Evolutionary conservation across 495 filamentous ascomycete species (phyloP), one percentile per base, ranked within the genome.

Genomic region (Tuber borchii): DNA sequence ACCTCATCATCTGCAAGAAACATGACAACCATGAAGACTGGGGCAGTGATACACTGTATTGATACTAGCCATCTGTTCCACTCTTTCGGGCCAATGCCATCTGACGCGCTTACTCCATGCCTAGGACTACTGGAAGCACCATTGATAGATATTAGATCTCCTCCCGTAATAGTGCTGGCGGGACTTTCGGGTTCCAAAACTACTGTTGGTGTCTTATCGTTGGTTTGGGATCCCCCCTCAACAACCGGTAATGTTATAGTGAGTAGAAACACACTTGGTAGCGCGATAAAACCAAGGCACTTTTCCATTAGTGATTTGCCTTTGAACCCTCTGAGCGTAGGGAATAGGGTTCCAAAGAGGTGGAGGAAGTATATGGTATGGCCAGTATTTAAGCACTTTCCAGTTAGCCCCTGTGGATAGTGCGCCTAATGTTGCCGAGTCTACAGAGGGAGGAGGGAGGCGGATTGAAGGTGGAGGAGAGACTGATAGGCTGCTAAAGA

Each of bases 211-310:
- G 69, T 40, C 40, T 70, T 46, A 17, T 31, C 68, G 20, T 71
- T 71, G 16, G 74, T 43, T 2, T 16, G 46, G 40, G 39, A 48
- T 20, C 61, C 42, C n/a, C 34, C 73, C 39, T 71, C 71, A 14
- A 97, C 90, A 0, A 98, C 93, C 5, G 96, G 96, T n/a, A 99
- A 83, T 0, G 96, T 98, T 46, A 95, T 90, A 0, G 94, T 94
- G 17, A 99, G 87, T 8, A 97, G 86, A 73, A 99, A 94, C 43
- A 98, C 92, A 80, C 91, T 97, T 7, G 95, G 93, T 4, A 93
- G 91, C 8, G 94, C 93, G 73, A 95, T 85, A 19, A 97, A 75
- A 39, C 93, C 93, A 22, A 97, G 82, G 22, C 91, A 78, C 76
- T 92, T 94, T 76, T 92, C 94, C 89, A 90, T 92, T 31, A 91